Evolutionary conservation across 345 rosid genomes (phyloP), one percentile per base, ranked within the genome.

Genomic region (Syzygium grande): DNA sequence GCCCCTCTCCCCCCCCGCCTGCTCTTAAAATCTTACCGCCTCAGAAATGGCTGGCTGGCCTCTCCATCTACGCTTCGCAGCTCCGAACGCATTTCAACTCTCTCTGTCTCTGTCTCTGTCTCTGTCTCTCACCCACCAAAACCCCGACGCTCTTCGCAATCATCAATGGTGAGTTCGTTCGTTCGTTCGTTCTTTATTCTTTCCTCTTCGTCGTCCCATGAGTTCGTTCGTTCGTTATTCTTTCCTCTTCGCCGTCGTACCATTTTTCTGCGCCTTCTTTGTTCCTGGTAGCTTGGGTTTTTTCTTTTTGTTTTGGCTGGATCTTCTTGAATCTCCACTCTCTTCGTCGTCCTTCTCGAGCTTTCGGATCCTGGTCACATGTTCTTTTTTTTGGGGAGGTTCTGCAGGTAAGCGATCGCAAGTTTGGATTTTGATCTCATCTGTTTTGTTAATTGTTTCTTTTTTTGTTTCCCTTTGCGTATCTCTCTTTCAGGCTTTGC

Each of bases 401-500:
- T 30, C 34, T 30, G 79, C 43, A 68, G 79, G 23, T 30, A 21
- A 68, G 23, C 79, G 79, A 68, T 68, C 23, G 46, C 79, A 30
- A 68, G 46, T 68, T 68, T 17, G 46, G 22, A 68, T 34, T 34
- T 43, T 43, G 1, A 65, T 68, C 46, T 68, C 25, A 30, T 16
- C 9, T 34, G 49, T 3, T 9, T 3, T 9, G 9, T 4, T 43
- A 43, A 43, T 43, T 43, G 46, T 43, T 43, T 43, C 46, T 43
- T 43, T 43, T 43, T 43, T 3, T 30, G 6, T 68, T 34, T 19
- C 25, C 49, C 23, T 9, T 2, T 43, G 14, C 6, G 43, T 2
- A 22, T 34, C 43, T 54, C 30, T 43, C 46, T 51, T 86, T 79
- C 84, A 97, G 99, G 98, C 99, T 88, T 87, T 97, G 63, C 98